A percentile compares a stretch with the other conserved stretches of the same genome.
These are phyloP conservation scores for Solanum medicagineum DNA, from an alignment of 257 asterid genomes.

Conservation along the genomic window DNA sequence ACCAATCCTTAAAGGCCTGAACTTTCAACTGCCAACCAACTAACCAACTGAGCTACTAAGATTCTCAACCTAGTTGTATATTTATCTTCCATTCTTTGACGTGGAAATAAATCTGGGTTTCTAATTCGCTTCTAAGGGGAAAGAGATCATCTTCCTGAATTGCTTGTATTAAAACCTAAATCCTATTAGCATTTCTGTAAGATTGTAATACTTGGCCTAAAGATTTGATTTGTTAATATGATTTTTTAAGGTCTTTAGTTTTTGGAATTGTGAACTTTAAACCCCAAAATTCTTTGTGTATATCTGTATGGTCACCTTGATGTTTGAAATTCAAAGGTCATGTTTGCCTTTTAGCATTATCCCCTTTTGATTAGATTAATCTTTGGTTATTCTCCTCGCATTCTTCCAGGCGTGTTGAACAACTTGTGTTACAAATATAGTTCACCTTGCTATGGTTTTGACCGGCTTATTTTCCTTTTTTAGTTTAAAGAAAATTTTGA, in stretches of 20 bases:
- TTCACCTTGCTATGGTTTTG: not conserved
- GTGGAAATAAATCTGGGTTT: not conserved
- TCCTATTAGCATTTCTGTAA: not conserved
- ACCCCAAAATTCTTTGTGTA: no score
- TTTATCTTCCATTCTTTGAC: not conserved
- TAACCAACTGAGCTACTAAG: no score
- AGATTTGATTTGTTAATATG: not conserved
- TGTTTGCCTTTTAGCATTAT: not conserved
- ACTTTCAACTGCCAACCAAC: no score
- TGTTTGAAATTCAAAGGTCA: not conserved
- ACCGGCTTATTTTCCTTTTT: not conserved
- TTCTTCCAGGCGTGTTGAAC: not conserved
- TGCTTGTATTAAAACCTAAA: not conserved
- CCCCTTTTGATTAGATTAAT: not conserved
- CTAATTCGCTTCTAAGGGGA: not conserved
- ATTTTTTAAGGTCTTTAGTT: no score
- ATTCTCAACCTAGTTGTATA: not conserved
- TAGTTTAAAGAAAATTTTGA: not conserved
- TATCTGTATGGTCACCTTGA: not conserved
- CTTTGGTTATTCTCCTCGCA: not conserved
- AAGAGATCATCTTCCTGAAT: not conserved
- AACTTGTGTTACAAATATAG: not conserved
- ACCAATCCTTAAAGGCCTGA: no score
- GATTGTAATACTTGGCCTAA: not conserved
- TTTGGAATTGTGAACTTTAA: no score